Percentiles rank a stretch among this genome's conserved stretches.
phyloP scores from a whole-genome alignment of 768 basidiomycete species.

The Rhizopogon vesiculosus region DNA sequence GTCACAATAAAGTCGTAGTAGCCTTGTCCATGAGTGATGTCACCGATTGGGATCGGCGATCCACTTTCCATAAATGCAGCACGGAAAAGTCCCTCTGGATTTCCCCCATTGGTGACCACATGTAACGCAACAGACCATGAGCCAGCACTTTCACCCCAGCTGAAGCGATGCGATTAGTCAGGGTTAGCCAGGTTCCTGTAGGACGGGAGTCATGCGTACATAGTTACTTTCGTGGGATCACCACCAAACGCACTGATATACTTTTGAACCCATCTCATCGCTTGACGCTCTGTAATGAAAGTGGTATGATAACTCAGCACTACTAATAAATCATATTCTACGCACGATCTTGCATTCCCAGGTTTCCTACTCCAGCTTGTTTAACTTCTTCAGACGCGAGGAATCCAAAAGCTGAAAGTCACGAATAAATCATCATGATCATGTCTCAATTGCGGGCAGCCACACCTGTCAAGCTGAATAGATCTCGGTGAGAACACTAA shows the following conservation, averaged over 20 bases:
- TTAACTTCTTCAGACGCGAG: conserved; percentile 34
- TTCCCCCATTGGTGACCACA: no score
- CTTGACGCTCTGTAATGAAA: conserved; percentile 41
- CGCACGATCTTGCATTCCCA: conserved; percentile 36
- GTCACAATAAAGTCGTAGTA: no score
- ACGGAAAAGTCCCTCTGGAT: no score
- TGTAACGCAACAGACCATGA: no score
- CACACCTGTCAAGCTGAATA: conserved; percentile 9
- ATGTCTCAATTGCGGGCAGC: not conserved
- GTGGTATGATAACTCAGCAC: no score
- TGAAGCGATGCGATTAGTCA: no score
- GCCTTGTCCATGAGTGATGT: no score
- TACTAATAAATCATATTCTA: conserved; percentile 35
- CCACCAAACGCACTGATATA: no score
- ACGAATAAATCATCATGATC: not conserved
- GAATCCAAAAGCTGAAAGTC: conserved; percentile 30
- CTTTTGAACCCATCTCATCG: conserved; percentile 34
- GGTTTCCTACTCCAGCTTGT: conserved; percentile 25
- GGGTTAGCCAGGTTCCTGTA: no score
- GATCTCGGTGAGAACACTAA: not conserved
- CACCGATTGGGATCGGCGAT: no score
- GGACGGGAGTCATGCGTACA: conserved; percentile 29
- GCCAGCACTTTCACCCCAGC: no score
- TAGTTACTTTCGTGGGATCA: conserved; percentile 55
- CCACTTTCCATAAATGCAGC: no score